A percentile compares a stretch with the other conserved stretches of the same genome.
Conservation (phyloP, 2,329 filamentous ascomycete species). For the Rhynchosporium agropyri region DNA sequence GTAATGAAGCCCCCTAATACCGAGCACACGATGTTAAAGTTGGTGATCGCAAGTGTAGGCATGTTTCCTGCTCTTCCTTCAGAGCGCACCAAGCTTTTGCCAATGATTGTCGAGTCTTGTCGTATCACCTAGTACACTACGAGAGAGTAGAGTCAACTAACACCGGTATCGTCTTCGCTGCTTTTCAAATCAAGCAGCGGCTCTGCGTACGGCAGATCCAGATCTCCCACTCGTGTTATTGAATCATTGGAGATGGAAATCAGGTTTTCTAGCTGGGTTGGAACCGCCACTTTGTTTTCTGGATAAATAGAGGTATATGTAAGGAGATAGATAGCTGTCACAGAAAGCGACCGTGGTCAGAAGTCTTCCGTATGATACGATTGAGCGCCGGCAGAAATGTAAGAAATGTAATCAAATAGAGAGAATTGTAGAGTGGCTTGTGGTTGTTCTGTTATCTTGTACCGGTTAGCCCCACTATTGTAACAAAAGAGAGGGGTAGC, state of each 20-base stretch:
- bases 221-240: slow-evolving; percentile 46
- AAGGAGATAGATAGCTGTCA: not conserved
- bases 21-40: slow-evolving; percentile 59
- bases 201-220: slow-evolving; percentile 35
- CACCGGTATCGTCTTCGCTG: slow-evolving; percentile 47
- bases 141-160: slow-evolving; percentile 37
- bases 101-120: slow-evolving; percentile 5
- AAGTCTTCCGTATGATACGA: not conserved
- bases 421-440: not conserved
- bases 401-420: not conserved
- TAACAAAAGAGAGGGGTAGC: not conserved
- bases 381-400: not conserved
- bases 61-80: slow-evolving; percentile 38
- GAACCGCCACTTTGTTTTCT: slow-evolving; percentile 29
- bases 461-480: not conserved
- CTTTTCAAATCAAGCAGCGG: slow-evolving; percentile 41
- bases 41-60: slow-evolving; percentile 53
- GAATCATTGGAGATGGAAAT: slow-evolving; percentile 44
- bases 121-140: slow-evolving; percentile 2
- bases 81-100: slow-evolving; percentile 11
- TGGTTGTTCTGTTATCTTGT: not conserved
- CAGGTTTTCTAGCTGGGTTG: not conserved
- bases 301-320: not conserved
- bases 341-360: not conserved
- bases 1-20: slow-evolving; percentile 86